phyloP scores from a whole-genome alignment of 1,284 basidiomycete species.

The Malassezia restricta region DNA sequence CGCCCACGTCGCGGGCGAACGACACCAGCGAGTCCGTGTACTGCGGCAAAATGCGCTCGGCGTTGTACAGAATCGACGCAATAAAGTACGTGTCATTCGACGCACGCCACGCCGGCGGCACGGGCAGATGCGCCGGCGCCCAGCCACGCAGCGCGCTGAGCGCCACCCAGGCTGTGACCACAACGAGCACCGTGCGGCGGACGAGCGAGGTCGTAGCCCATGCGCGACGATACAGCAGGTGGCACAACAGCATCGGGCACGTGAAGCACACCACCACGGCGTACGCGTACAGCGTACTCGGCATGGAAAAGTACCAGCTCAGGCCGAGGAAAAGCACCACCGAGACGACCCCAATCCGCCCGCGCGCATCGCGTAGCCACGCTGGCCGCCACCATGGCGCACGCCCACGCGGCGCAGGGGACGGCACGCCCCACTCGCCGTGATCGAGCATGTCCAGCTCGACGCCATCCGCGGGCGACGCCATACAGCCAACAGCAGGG shows the following conservation, averaged over 20 bases:
- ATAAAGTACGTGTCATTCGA: conserved; percentile 24
- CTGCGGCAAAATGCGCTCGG: conserved; percentile 23
- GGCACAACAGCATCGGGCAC: not conserved
- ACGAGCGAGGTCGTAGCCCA: not conserved
- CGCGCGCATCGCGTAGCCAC: too few species aligned
- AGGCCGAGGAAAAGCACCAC: not conserved
- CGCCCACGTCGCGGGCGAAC: conserved; percentile 47
- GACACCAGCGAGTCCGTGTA: conserved; percentile 20
- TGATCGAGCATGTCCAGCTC: not conserved
- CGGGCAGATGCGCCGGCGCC: not conserved
- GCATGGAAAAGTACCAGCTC: conserved; percentile 15
- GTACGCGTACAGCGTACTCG: conserved; percentile 17
- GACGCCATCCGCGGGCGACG: not conserved
- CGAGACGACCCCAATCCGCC: not conserved
- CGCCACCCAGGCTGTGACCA: not conserved
- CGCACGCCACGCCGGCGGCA: not conserved
- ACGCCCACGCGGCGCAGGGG: too few species aligned
- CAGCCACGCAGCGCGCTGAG: conserved; percentile 6
- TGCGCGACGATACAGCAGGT: not conserved
- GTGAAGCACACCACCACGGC: conserved; percentile 8
- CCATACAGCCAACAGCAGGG: not conserved
- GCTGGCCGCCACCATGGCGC: too few species aligned
- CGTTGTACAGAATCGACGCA: conserved; percentile 33
- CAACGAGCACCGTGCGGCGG: not conserved
- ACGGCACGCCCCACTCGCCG: too few species aligned